Conservation (phyloP, 345 rosid genomes). For the Populus nigra region DNA sequence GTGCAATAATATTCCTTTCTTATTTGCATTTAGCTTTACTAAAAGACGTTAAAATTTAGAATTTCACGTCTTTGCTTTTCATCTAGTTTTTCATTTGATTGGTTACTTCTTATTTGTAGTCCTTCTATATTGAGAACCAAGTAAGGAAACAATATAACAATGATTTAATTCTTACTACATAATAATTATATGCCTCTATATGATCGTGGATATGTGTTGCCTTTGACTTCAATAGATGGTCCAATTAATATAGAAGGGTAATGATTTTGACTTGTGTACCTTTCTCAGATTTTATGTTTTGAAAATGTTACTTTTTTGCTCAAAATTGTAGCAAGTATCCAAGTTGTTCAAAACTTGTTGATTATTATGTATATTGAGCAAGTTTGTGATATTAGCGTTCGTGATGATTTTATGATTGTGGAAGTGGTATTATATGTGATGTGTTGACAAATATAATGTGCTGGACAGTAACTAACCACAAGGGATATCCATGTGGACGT, state of each 20-base stretch:
- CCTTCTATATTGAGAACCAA: constrained; percentile 78
- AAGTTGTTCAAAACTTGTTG: background rate
- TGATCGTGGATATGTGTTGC: constrained; percentile 75
- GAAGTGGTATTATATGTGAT: background rate
- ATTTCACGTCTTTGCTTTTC: background rate
- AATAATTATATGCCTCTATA: constrained; percentile 65
- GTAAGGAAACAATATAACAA: constrained; percentile 33
- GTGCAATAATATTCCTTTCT: background rate
- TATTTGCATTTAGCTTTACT: background rate
- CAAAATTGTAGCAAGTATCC: background rate
- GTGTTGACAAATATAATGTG: background rate
- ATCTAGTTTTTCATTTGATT: background rate
- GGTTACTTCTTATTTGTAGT: constrained; percentile 48
- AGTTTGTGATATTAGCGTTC: background rate
- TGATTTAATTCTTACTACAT: constrained; percentile 41
- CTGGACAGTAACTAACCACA: background rate
- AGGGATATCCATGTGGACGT: background rate
- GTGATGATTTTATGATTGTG: background rate
- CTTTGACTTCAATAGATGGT: constrained; percentile 69
- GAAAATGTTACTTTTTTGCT: background rate
- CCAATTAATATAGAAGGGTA: constrained; percentile 71
- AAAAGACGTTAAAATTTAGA: background rate
- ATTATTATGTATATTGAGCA: background rate
- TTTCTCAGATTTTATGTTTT: background rate
- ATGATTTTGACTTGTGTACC: constrained; percentile 4